Base-by-base conservation (phyloP, 2,329 filamentous ascomycete species). In the Fusarium hainanense region DNA sequence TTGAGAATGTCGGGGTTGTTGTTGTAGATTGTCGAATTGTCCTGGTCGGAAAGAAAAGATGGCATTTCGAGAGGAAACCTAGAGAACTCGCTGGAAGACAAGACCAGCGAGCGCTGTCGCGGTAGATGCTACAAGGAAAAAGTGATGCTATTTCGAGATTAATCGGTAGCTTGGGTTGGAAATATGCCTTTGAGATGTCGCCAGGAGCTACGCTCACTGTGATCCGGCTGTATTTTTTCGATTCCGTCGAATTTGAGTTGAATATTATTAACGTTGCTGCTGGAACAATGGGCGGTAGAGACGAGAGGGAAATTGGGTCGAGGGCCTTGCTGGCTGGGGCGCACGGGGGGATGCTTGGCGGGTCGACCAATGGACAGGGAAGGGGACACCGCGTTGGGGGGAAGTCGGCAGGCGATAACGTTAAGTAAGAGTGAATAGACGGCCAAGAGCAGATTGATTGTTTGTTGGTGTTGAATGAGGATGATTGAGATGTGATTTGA, bases 21-120 rank as follows among this genome's bases (percentile, higher is more conserved):
- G 59, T 78, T 79, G 74, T 82, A 82, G 69, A 80, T 78, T 69
- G 78, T 79, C 70, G 80, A 78, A 77, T 77, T 81, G 66, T 82
- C 79, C 64, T 82, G 78, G 78, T 85, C 81, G 76, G 81, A 81
- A 70, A 87, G 76, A 77, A 86, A 87, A 70, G 85, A 86, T 81
- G 85, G 85, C 85, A 88, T 88, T 73, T 79, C 79, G 78, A 82
- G 77, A 32, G 61, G 63, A 44, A 77, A 44, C 48, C 76, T 54
- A 28, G 37, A 21, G 49, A 63, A 57, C 65, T 73, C 71, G 51
- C 72, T 66, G 61, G 74, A 60, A 48, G 70, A 58, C 62, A 63
- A 64, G 51, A 68, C 70, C 70, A 69, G 66, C 70, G 66, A 74
- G 73, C 57, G 70, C 58, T 65, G 66, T 68, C 54, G 44, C 58